Conservation (phyloP, 176 grass and related monocot genomes). For the Hordeum marinum region DNA sequence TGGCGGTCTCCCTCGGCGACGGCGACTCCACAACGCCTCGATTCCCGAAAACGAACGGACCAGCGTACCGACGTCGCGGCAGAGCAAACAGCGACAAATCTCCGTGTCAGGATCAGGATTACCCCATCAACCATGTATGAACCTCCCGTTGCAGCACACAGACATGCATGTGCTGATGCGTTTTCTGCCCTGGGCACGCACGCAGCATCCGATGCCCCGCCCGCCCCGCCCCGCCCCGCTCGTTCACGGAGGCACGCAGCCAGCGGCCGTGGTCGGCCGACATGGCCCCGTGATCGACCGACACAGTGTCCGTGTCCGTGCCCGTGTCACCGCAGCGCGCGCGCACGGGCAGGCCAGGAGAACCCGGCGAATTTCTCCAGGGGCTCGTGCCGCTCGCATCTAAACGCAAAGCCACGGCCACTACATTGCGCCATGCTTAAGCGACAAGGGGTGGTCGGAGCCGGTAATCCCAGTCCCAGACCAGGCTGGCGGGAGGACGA, state of each 20-base stretch:
- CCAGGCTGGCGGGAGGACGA: not conserved
- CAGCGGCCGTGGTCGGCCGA: no score
- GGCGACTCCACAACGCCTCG: conserved; percentile 29
- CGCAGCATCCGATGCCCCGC: conserved; percentile 7
- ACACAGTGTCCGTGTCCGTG: no score
- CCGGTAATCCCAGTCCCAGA: not conserved
- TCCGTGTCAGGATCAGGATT: not conserved
- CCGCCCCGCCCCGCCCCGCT: not conserved
- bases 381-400: not conserved
- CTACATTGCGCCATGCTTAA: not conserved
- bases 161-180: not conserved
- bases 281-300: not conserved
- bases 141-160: not conserved
- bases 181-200: not conserved
- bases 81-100: not conserved
- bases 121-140: not conserved
- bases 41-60: not conserved
- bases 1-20: not conserved
- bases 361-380: no score
- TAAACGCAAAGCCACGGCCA: not conserved
- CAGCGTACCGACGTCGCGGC: not conserved
- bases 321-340: no score
- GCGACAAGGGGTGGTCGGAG: not conserved
- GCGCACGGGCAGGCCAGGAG: no score
- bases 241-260: not conserved